phyloP scores from a whole-genome alignment of 345 rosid species.

The Euphorbia lathyris region DNA sequence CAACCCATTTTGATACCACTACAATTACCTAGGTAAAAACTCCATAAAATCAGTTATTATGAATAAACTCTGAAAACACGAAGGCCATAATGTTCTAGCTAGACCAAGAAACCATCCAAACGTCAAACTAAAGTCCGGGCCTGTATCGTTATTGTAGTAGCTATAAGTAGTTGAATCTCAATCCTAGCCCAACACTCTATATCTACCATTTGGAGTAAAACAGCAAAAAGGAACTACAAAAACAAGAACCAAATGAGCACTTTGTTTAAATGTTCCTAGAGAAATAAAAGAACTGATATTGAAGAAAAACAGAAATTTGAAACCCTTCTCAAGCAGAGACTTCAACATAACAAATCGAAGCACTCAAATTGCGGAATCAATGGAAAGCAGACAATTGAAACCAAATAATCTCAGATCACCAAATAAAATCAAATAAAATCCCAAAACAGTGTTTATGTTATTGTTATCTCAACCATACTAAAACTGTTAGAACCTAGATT shows the following conservation, averaged over 20 bases:
- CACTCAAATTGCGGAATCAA: background rate
- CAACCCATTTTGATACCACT: no score
- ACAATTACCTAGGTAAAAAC: background rate
- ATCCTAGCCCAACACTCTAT: no score
- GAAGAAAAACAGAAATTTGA: background rate
- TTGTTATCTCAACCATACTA: background rate
- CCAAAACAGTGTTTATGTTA: background rate
- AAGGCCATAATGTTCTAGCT: no score
- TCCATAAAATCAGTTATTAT: background rate
- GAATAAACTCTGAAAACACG: background rate
- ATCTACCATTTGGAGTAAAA: no score
- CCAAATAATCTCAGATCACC: slow-evolving; percentile 1
- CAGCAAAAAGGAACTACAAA: no score
- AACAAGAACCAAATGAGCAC: no score
- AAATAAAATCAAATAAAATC: background rate
- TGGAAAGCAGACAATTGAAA: background rate
- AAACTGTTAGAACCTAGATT: background rate
- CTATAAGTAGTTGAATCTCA: no score
- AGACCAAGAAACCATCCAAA: background rate
- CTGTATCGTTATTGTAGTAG: no score
- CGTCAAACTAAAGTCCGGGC: background rate
- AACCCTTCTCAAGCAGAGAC: background rate
- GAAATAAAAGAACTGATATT: background rate
- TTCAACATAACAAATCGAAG: background rate
- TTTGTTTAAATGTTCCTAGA: no score